Conservation (phyloP, 139 green algal genomes). For the Auxenochlorella protothecoides region DNA sequence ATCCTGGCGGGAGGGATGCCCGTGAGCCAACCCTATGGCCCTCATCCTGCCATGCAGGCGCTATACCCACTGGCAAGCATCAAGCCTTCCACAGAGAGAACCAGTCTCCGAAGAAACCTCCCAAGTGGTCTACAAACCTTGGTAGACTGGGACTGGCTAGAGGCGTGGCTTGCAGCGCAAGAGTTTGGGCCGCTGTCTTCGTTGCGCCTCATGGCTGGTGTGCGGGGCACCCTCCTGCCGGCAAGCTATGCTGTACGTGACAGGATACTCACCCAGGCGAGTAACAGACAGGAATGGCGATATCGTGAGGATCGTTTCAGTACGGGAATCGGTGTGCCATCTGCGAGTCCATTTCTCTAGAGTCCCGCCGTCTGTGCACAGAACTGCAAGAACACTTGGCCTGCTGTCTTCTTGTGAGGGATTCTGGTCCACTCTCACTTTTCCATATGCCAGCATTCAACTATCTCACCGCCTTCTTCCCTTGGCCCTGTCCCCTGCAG, state of each 20-base stretch:
- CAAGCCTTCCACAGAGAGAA: not conserved
- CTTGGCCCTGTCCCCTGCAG: conserved; percentile 9
- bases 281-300: not conserved
- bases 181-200: conserved; percentile 12
- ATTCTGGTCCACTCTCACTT: no score
- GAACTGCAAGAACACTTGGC: no score
- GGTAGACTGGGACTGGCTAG: conserved; percentile 35
- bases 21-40: no score
- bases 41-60: no score
- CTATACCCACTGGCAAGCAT: not conserved
- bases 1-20: no score
- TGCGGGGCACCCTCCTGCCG: conserved; percentile 32
- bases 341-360: no score
- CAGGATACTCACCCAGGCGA: conserved; percentile 41
- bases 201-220: conserved; percentile 31
- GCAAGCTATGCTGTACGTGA: conserved; percentile 34
- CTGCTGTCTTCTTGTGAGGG: no score
- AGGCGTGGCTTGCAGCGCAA: conserved; percentile 16
- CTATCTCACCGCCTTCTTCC: no score
- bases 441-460: no score
- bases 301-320: no score
- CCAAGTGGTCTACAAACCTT: conserved; percentile 9
- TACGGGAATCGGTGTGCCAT: no score
- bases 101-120: not conserved
- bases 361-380: no score